Percentiles rank a stretch among this genome's conserved stretches.
phyloP scores from a whole-genome alignment of 2,329 filamentous ascomycete genomes.

The Pezicula rhizophila region DNA sequence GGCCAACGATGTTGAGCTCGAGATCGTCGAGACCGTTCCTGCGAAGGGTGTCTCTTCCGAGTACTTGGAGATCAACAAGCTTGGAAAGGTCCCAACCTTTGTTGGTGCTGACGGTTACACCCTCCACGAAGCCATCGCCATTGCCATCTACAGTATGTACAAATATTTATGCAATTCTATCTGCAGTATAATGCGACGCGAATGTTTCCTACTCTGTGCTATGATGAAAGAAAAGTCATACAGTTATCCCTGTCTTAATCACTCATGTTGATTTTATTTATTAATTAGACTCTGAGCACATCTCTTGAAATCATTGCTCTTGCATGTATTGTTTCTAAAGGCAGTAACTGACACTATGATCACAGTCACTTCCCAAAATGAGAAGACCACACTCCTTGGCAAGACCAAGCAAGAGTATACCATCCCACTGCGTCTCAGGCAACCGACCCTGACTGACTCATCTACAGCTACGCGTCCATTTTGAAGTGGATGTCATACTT shows the following conservation, averaged over 20 bases:
- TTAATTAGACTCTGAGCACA: conserved; percentile 70
- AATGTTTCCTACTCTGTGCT: conserved; percentile 19
- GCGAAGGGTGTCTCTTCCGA: conserved; percentile 61
- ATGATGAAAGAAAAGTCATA: conserved; percentile 50
- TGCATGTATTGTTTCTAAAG: conserved; percentile 8
- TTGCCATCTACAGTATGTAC: conserved; percentile 92
- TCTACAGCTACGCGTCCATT: conserved; percentile 77
- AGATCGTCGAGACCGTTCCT: conserved; percentile 69
- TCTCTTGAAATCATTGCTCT: conserved; percentile 16
- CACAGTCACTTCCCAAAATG: conserved; percentile 95
- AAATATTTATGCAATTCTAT: conserved; percentile 6
- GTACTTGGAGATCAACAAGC: conserved; percentile 79
- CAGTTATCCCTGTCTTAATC: conserved; percentile 99
- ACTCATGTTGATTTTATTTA: conserved; percentile 74
- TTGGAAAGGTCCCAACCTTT: conserved; percentile 90
- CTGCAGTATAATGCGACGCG: background rate
- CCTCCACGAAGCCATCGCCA: conserved; percentile 85
- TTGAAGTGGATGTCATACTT: conserved; percentile 97
- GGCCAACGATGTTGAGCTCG: conserved; percentile 91
- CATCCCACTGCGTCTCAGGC: conserved; percentile 1
- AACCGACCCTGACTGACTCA: conserved; percentile 18
- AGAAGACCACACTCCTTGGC: conserved; percentile 98
- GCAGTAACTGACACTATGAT: conserved; percentile 17
- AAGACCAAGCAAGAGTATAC: conserved; percentile 98
- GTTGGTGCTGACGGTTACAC: conserved; percentile 85